A percentile compares a stretch with the other conserved stretches of the same genome.
These are phyloP conservation scores for Podosphaera xanthii DNA, from an alignment of 2,329 filamentous ascomycete genomes.

Conservation along the genomic window DNA sequence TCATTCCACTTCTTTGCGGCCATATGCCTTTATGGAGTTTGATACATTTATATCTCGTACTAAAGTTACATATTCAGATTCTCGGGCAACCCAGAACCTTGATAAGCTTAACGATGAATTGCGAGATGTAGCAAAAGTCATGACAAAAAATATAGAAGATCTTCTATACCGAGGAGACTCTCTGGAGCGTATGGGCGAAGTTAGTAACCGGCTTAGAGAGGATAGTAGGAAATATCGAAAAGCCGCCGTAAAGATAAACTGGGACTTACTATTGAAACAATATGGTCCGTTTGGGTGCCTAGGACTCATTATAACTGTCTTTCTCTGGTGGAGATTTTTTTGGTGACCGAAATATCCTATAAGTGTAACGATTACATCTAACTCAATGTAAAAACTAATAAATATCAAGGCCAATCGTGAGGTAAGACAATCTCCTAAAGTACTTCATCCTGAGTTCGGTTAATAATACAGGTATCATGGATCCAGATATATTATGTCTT, in stretches of 20 bases:
- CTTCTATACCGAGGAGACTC: slow-evolving; percentile 84
- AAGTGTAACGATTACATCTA: too few species aligned
- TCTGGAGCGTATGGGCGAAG: slow-evolving; percentile 90
- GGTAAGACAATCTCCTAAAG: too few species aligned
- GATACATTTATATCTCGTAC: slow-evolving; percentile 91
- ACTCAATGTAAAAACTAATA: too few species aligned
- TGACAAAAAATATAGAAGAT: slow-evolving; percentile 99
- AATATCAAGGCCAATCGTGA: too few species aligned
- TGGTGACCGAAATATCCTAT: slow-evolving; percentile 17
- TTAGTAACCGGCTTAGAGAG: slow-evolving; percentile 66
- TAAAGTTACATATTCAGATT: slow-evolving; percentile 83
- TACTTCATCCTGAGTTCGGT: too few species aligned
- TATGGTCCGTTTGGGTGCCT: slow-evolving; percentile 78
- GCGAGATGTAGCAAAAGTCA: slow-evolving; percentile 92
- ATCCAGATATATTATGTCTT: too few species aligned
- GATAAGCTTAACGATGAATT: slow-evolving; percentile 93
- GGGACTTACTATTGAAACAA: slow-evolving; percentile 90
- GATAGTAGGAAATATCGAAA: slow-evolving; percentile 87
- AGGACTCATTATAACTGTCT: slow-evolving; percentile 42
- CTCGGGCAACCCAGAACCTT: slow-evolving; percentile 73
- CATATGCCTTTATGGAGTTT: slow-evolving; percentile 94
- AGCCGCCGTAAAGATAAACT: slow-evolving; percentile 89
- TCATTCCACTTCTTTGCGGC: slow-evolving; percentile 50
- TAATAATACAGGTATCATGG: too few species aligned
- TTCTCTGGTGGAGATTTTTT: slow-evolving; percentile 78